Evolutionary conservation across 1,139 yeast genomes (phyloP), one percentile per base, ranked within the genome.

Genomic region (Suhomyces bribrorum): DNA sequence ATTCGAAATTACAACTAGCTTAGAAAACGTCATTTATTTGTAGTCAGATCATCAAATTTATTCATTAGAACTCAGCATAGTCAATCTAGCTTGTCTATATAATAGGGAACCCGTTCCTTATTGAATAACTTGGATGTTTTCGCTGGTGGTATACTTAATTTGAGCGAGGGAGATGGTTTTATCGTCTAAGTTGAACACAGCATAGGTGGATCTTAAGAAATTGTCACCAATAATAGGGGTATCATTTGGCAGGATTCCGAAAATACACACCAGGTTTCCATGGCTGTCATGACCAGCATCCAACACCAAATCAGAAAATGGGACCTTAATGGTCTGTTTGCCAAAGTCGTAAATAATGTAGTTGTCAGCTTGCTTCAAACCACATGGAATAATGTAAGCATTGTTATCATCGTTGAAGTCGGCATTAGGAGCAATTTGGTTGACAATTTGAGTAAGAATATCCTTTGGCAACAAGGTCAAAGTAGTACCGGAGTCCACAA

Each of bases 401-500:
- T 53, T 53, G 8, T 20, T 14, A 9, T 42, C n/a, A 13, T 22
- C 9, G 33, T 53, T 47, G 41, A 46, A 51, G 8, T 52, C 45
- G 18, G 54, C 59, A 12, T 53, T 41, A 14, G 53, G 47, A 14
- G 52, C 54, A 16, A 59, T 30, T 31, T 38, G 31, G 7, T 36
- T 29, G 6, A 54, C 51, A 26, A 62, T 37, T 9, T 44, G 30
- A 8, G 41, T 34, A 29, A 46, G 30, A 20, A 54, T 47, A 4
- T 48, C 50, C 17, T 47, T 40, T 5, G 62, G 60, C 24, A 68
- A 54, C 42, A 52, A 54, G 26, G 62, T 52, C 39, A 63, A 58
- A 12, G 75, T 68, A 20, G 74, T 65, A 27, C 75, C 75, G 5
- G 73, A 63, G 44, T 69, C 75, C 22, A 69, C 53, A 29, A 65